Percentiles rank a stretch among this genome's conserved stretches.
Conservation (phyloP, 2,329 filamentous ascomycete species). For the Cytospora piceae region DNA sequence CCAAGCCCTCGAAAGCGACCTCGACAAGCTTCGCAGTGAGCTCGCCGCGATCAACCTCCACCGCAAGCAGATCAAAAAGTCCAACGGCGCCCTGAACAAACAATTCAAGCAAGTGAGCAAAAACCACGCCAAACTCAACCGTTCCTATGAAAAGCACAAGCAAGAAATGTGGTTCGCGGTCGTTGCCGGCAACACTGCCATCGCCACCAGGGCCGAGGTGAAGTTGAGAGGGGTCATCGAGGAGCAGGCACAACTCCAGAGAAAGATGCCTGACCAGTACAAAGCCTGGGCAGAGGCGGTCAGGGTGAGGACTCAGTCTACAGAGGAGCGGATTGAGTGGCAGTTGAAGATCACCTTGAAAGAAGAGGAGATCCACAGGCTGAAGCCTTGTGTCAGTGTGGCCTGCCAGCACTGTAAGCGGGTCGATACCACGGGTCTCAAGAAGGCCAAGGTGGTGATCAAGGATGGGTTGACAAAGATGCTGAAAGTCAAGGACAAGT, state of each 20-base stretch:
- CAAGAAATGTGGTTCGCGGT: slow-evolving; percentile 9
- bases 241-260: slow-evolving; percentile 17
- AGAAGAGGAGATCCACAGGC: slow-evolving; percentile 23
- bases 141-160: neutral
- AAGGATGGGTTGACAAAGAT: slow-evolving; percentile 6
- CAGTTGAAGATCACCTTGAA: slow-evolving; percentile 14
- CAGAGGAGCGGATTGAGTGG: neutral
- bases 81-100: neutral
- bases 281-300: neutral
- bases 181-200: neutral
- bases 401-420: slow-evolving; percentile 20
- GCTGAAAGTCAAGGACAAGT: neutral
- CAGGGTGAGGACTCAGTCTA: neutral
- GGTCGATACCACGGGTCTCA: neutral
- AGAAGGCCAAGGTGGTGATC: slow-evolving; percentile 7
- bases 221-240: slow-evolving; percentile 9
- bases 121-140: neutral
- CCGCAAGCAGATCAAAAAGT: neutral
- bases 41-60: neutral
- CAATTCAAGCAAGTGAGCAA: neutral
- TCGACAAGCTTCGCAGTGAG: neutral
- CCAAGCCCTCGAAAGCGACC: neutral
- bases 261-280: slow-evolving; percentile 10
- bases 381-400: slow-evolving; percentile 21
- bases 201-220: neutral